phyloP scores from a whole-genome alignment of 139 green algal species.

The Ulvella scutata region DNA sequence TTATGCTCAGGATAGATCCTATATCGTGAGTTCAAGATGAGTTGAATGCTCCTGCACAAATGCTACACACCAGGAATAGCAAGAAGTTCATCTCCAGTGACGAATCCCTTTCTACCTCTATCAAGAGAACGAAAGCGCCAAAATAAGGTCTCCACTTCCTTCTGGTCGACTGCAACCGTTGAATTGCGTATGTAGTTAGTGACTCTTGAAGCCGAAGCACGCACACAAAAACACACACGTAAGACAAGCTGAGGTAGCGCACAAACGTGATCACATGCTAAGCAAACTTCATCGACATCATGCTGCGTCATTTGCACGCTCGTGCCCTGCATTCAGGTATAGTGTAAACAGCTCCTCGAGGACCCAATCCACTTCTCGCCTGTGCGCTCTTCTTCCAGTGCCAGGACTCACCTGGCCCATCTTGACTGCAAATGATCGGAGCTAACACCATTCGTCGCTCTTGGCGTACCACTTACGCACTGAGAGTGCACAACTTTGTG shows the following conservation, averaged over 20 bases:
- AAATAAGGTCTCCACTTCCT: constrained; percentile 80
- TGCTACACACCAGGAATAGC: constrained; percentile 55
- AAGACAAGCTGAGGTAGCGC: not conserved
- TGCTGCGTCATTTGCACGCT: not conserved
- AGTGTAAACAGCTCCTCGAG: too few relatives aligned
- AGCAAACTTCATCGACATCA: not conserved
- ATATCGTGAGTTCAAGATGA: too few relatives aligned
- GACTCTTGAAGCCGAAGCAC: too few relatives aligned
- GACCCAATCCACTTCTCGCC: too few relatives aligned
- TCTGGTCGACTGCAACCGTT: not conserved
- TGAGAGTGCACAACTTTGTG: too few relatives aligned
- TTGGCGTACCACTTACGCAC: too few relatives aligned
- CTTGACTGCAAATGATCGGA: too few relatives aligned
- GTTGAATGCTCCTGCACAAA: too few relatives aligned
- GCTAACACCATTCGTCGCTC: too few relatives aligned
- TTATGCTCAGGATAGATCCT: too few relatives aligned
- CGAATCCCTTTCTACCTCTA: constrained; percentile 75
- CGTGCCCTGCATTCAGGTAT: not conserved
- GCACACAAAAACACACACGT: not conserved
- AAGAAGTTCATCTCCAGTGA: constrained; percentile 80
- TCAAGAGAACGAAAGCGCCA: constrained; percentile 79
- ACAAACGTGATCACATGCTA: not conserved
- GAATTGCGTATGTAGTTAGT: not conserved
- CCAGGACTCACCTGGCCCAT: too few relatives aligned
- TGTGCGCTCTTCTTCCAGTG: too few relatives aligned